Conservation (phyloP, 306 rosid species). For the Senna tora region DNA sequence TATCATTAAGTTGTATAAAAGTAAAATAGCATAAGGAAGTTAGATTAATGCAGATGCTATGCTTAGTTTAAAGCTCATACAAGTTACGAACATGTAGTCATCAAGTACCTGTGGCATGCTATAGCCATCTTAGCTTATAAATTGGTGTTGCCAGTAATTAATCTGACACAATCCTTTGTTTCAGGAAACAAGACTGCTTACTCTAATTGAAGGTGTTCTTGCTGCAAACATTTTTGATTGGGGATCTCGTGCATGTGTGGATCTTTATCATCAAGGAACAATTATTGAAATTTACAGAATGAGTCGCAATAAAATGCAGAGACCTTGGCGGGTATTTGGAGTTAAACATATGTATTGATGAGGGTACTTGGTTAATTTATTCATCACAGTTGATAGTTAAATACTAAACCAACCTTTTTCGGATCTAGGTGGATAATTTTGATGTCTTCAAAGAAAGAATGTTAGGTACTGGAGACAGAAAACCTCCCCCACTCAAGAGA, state of each 20-base stretch:
- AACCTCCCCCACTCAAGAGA: conserved; percentile 68
- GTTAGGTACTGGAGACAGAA: conserved; percentile 66
- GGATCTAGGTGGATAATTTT: conserved; percentile 87
- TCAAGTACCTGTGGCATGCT: conserved; percentile 13
- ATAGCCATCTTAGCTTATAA: conserved; percentile 12
- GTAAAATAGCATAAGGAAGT: not conserved
- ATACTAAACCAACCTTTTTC: conserved; percentile 18
- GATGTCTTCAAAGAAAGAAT: conserved; percentile 80
- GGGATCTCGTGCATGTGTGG: conserved; percentile 99
- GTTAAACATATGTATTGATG: not conserved
- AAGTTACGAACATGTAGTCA: conserved; percentile 5
- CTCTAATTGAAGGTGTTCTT: conserved; percentile 95
- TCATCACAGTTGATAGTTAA: conserved; percentile 20
- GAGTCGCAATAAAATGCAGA: conserved; percentile 97
- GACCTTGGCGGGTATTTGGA: conserved; percentile 89
- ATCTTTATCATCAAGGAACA: conserved; percentile 97
- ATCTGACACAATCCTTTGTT: conserved; percentile 37
- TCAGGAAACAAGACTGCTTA: conserved; percentile 87
- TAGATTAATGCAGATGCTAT: conserved; percentile 11
- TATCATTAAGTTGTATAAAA: conserved; percentile 14
- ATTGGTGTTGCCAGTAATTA: conserved; percentile 34
- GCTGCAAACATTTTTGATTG: conserved; percentile 98
- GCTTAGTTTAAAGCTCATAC: not conserved
- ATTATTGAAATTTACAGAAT: conserved; percentile 97
- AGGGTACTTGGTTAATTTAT: conserved; percentile 23